Conservation (phyloP, 1,284 basidiomycete genomes). For the Cryptococcus depauperatus region DNA sequence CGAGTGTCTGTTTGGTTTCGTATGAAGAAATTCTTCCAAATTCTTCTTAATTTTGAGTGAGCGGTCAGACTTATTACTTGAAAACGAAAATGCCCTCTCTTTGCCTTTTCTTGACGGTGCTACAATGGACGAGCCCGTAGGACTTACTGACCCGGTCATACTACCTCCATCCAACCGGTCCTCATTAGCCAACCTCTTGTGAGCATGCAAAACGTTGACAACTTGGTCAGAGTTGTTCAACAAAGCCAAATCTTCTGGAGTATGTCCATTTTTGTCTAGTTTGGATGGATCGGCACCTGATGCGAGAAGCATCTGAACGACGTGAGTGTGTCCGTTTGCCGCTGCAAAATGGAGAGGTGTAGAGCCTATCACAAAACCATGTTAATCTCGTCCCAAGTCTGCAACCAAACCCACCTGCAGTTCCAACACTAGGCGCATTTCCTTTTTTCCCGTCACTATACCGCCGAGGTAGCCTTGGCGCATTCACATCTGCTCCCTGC, state of each 20-base stretch:
- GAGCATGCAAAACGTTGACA: conserved; percentile 41
- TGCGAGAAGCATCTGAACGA: conserved; percentile 66
- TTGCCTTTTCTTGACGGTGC: conserved; percentile 27
- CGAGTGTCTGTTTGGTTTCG: too few species aligned
- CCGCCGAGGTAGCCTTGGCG: conserved; percentile 59
- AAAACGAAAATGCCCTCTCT: conserved; percentile 30
- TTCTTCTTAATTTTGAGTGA: conserved; percentile 20
- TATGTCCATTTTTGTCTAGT: conserved; percentile 77
- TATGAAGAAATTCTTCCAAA: conserved; percentile 21
- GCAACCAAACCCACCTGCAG: conserved; percentile 46
- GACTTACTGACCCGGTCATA: neutral
- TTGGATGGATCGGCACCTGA: conserved; percentile 69
- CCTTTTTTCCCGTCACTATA: conserved; percentile 57
- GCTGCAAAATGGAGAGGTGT: conserved; percentile 92
- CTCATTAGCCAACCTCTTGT: conserved; percentile 28
- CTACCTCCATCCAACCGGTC: conserved; percentile 8
- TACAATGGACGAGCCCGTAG: neutral
- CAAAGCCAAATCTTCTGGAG: conserved; percentile 53
- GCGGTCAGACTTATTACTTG: conserved; percentile 26
- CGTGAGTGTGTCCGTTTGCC: conserved; percentile 72
- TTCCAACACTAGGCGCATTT: conserved; percentile 59
- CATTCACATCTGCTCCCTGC: conserved; percentile 85
- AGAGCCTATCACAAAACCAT: conserved; percentile 50
- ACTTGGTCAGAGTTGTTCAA: conserved; percentile 46
- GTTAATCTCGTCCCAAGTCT: neutral